phyloP scores from a whole-genome alignment of 1,139 yeast species.

The Sugiyamaella novakii region DNA sequence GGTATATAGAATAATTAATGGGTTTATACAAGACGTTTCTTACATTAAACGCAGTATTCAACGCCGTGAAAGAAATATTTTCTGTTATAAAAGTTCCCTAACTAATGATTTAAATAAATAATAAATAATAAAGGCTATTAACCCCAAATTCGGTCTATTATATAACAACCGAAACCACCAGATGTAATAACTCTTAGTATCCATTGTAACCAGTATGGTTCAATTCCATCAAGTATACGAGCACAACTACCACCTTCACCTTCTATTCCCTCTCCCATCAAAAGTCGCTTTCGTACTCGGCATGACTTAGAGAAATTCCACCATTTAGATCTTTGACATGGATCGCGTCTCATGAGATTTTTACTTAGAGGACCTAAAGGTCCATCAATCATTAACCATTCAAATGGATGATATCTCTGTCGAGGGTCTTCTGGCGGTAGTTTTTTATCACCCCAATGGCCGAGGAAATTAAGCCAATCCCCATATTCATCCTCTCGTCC shows the following conservation, averaged over 20 bases:
- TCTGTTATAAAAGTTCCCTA: no score
- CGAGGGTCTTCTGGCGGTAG: conserved; percentile 68
- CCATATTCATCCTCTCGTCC: conserved; percentile 68
- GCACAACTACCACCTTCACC: conserved; percentile 61
- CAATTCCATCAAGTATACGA: conserved; percentile 35
- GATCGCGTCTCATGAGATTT: conserved; percentile 63
- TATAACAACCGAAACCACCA: conserved; percentile 42
- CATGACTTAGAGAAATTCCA: conserved; percentile 76
- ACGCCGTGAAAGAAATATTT: no score
- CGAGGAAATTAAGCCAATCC: conserved; percentile 77
- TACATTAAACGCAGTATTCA: no score
- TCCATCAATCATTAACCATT: conserved; percentile 87
- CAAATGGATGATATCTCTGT: conserved; percentile 85
- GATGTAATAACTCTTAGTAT: conserved; percentile 37
- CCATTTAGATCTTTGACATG: conserved; percentile 89
- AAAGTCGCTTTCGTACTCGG: conserved; percentile 68
- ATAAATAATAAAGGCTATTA: no score
- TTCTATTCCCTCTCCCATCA: conserved; percentile 87
- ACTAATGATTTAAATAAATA: no score
- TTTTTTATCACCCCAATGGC: conserved; percentile 90
- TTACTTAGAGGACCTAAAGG: conserved; percentile 88
- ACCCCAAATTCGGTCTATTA: conserved; percentile 41
- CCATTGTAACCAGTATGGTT: conserved; percentile 37
- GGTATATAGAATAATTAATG: no score
- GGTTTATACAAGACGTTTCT: no score